A percentile compares a stretch with the other conserved stretches of the same genome.
These are phyloP conservation scores for Phialemonium atrogriseum DNA, from an alignment of 2,329 filamentous ascomycete genomes.

Conservation along the genomic window DNA sequence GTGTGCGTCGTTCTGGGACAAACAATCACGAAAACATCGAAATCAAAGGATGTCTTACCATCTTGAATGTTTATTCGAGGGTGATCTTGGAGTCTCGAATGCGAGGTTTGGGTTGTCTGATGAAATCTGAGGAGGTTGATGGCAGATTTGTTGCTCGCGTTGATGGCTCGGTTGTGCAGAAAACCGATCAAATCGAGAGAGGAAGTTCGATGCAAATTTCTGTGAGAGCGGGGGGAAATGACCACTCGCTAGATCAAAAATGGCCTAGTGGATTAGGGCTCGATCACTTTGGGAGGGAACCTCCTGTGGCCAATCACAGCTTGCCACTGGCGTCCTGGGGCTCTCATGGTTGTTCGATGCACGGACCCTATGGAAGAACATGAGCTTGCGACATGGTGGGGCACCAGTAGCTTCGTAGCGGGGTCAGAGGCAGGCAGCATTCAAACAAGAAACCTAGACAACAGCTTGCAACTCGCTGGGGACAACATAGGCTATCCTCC, in stretches of 20 bases:
- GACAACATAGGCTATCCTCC: too few species aligned
- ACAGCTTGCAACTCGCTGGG: too few species aligned
- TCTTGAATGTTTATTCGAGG: slow-evolving; percentile 54
- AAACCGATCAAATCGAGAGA: too few species aligned
- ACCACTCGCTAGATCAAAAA: slow-evolving; percentile 28
- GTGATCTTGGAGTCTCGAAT: slow-evolving; percentile 26
- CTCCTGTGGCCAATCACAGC: neutral
- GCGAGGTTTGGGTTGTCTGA: slow-evolving; percentile 40
- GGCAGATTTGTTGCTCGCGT: slow-evolving; percentile 47
- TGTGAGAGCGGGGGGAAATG: slow-evolving; percentile 18
- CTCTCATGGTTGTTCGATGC: too few species aligned
- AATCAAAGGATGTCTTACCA: slow-evolving; percentile 45
- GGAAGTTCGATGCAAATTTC: slow-evolving; percentile 33
- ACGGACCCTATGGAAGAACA: too few species aligned
- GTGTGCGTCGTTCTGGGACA: too few species aligned
- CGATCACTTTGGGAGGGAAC: slow-evolving; percentile 6
- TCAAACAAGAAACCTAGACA: too few species aligned
- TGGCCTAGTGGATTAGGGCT: slow-evolving; percentile 16
- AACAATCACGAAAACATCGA: slow-evolving; percentile 8
- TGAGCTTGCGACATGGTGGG: too few species aligned
- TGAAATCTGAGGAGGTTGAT: slow-evolving; percentile 40
- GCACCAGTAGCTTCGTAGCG: too few species aligned
- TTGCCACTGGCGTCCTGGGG: too few species aligned
- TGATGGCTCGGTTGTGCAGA: slow-evolving; percentile 37
- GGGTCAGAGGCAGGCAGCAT: too few species aligned